Conservation (phyloP, 768 basidiomycete genomes). For the Cubamyces lactineus region DNA sequence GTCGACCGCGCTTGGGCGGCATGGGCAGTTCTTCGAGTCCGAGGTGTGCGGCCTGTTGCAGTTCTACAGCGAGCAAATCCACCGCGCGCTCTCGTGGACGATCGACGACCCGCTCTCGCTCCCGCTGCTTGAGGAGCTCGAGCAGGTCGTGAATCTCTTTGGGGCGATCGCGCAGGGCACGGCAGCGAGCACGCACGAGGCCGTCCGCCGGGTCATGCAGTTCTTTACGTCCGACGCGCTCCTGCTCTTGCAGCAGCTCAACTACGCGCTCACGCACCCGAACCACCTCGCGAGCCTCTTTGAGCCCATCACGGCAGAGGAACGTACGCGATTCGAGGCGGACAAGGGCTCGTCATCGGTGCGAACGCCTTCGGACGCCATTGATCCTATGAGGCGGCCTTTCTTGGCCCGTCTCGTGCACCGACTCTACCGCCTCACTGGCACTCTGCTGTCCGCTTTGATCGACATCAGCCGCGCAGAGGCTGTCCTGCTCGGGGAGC, state of each 20-base stretch:
- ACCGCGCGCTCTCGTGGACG: slow-evolving; percentile 79
- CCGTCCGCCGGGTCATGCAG: slow-evolving; percentile 64
- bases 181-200: slow-evolving; percentile 48
- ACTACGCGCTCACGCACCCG: slow-evolving; percentile 90
- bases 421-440: slow-evolving; percentile 68
- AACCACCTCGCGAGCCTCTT: slow-evolving; percentile 82
- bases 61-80: slow-evolving; percentile 81
- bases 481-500: slow-evolving; percentile 59
- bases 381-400: slow-evolving; percentile 71
- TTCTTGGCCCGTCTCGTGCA: slow-evolving; percentile 73
- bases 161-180: slow-evolving; percentile 65
- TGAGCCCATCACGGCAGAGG: slow-evolving; percentile 79
- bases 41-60: slow-evolving; percentile 88
- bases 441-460: slow-evolving; percentile 70
- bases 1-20: slow-evolving; percentile 60
- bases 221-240: slow-evolving; percentile 72
- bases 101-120: slow-evolving; percentile 77
- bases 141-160: slow-evolving; percentile 79
- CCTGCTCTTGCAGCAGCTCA: slow-evolving; percentile 81
- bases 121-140: slow-evolving; percentile 80
- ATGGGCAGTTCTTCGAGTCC: slow-evolving; percentile 78
- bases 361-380: slow-evolving; percentile 44
- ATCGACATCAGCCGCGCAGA: slow-evolving; percentile 74
- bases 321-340: slow-evolving; percentile 69
- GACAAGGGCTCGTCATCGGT: slow-evolving; percentile 44